Conservation (phyloP, 2,329 filamentous ascomycete genomes). For the Exophiala spinifera region DNA sequence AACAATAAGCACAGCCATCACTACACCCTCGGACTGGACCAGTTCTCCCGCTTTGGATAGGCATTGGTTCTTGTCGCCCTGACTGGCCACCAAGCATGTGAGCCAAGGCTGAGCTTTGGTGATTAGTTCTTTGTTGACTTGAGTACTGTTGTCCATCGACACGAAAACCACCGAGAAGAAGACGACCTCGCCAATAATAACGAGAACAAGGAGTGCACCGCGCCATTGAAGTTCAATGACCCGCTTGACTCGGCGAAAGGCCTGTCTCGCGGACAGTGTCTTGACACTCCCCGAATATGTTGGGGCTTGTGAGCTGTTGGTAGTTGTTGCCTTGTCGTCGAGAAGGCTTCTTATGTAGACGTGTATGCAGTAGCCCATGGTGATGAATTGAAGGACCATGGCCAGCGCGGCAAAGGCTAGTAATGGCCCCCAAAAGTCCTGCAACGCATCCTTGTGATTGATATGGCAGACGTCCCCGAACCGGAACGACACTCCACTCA, state of each 20-base stretch:
- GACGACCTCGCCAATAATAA: constrained; percentile 86
- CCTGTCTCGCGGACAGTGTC: constrained; percentile 79
- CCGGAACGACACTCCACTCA: constrained; percentile 91
- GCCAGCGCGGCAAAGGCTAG: constrained; percentile 73
- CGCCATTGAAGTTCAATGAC: constrained; percentile 93
- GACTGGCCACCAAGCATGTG: constrained; percentile 60
- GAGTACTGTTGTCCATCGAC: constrained; percentile 72
- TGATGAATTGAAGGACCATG: constrained; percentile 76
- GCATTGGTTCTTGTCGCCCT: constrained; percentile 65
- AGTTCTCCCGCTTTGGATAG: constrained; percentile 57
- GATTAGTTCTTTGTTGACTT: constrained; percentile 54
- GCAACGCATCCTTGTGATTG: constrained; percentile 80
- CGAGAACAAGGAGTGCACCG: constrained; percentile 81
- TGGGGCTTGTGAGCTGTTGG: constrained; percentile 64
- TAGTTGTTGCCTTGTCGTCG: constrained; percentile 68
- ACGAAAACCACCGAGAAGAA: constrained; percentile 93
- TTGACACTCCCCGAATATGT: constrained; percentile 72
- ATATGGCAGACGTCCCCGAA: constrained; percentile 92
- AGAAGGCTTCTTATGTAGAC: constrained; percentile 84
- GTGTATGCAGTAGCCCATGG: constrained; percentile 88
- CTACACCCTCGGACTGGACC: constrained; percentile 70
- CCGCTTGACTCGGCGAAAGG: constrained; percentile 79
- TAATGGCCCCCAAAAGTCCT: constrained; percentile 86
- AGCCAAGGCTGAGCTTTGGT: constrained; percentile 64
- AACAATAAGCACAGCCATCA: constrained; percentile 77